Conservation (phyloP, 164 flowering plant species). For the Warburgia ugandensis region DNA sequence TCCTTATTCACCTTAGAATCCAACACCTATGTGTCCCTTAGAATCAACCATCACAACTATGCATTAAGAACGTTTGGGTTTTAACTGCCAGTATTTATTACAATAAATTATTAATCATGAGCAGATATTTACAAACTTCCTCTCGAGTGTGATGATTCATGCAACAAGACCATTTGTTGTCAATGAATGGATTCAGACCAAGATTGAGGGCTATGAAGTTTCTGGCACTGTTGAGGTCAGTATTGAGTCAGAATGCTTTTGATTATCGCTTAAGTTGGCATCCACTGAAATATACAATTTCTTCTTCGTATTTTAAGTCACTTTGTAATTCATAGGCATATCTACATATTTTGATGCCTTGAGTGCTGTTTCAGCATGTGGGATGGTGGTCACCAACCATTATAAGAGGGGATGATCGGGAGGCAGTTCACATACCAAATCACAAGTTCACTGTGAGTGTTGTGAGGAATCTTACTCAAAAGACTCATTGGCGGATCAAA, state of each 20-base stretch:
- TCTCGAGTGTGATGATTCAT: slow-evolving; percentile 94
- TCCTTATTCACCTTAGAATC: neutral
- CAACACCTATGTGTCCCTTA: neutral
- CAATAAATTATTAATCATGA: slow-evolving; percentile 3
- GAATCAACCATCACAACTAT: neutral
- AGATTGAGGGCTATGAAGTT: slow-evolving; percentile 94
- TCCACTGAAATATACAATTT: neutral
- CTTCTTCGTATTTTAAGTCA: too few relatives aligned
- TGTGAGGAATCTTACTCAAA: slow-evolving; percentile 94
- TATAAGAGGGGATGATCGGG: slow-evolving; percentile 94
- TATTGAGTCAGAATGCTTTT: slow-evolving; percentile 3
- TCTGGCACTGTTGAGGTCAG: slow-evolving; percentile 99
- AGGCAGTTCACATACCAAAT: slow-evolving; percentile 95
- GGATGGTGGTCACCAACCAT: slow-evolving; percentile 99
- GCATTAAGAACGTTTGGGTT: neutral
- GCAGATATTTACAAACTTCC: slow-evolving; percentile 93
- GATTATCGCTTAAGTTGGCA: neutral
- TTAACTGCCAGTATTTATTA: neutral
- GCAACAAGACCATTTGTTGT: slow-evolving; percentile 87
- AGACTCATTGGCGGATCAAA: slow-evolving; percentile 97
- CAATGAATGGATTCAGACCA: slow-evolving; percentile 95
- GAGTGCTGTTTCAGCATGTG: slow-evolving; percentile 60
- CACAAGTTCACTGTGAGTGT: slow-evolving; percentile 89
- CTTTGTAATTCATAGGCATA: too few relatives aligned
- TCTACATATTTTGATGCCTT: too few relatives aligned